Conservation (phyloP, 805 yeast genomes). For the Candida germanica region DNA sequence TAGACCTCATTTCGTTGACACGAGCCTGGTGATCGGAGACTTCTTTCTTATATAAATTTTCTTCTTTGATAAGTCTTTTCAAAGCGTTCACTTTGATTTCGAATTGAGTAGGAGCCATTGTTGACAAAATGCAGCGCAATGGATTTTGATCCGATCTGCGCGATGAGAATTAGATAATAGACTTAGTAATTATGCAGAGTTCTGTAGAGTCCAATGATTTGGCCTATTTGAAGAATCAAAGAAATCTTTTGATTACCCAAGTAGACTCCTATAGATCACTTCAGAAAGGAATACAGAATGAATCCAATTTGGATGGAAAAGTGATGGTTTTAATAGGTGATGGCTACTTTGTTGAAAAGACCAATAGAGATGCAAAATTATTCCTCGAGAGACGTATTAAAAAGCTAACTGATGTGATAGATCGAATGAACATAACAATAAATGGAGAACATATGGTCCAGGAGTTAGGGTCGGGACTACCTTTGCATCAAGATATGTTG, state of each 20-base stretch:
- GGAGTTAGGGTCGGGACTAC: no score
- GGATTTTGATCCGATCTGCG: neutral
- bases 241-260: constrained; percentile 7
- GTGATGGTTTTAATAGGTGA: constrained; percentile 36
- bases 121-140: neutral
- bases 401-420: constrained; percentile 28
- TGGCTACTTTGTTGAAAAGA: constrained; percentile 39
- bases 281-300: neutral
- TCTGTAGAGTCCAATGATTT: no score
- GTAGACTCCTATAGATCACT: constrained; percentile 3
- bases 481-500: constrained; percentile 8
- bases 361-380: constrained; percentile 23
- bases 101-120: constrained; percentile 66
- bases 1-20: constrained; percentile 46
- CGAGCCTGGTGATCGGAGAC: constrained; percentile 48
- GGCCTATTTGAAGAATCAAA: constrained; percentile 4
- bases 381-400: constrained; percentile 26
- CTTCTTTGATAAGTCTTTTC: constrained; percentile 66
- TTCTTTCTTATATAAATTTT: constrained; percentile 57
- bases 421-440: constrained; percentile 37
- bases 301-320: constrained; percentile 1
- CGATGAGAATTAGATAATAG: neutral
- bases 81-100: constrained; percentile 73
- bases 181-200: no score
- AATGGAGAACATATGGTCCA: constrained; percentile 22